Percentiles rank a stretch among this genome's conserved stretches.
phyloP scores from a whole-genome alignment of 1,139 yeast species.

The Hemisphaericaspora xylofermentans region DNA sequence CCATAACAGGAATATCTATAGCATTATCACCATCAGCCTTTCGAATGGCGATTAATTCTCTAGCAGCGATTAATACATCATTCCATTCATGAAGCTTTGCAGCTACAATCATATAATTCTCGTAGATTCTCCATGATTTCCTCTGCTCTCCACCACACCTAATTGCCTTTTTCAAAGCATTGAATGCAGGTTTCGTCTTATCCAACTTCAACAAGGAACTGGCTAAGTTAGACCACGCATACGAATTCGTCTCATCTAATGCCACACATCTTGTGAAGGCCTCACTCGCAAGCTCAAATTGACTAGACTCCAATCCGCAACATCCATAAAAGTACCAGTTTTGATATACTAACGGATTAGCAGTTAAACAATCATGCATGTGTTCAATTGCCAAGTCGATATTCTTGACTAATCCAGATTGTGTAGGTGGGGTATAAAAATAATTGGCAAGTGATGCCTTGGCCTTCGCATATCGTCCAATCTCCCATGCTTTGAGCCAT shows the following conservation, averaged over 20 bases:
- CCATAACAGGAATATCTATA: conserved; percentile 75
- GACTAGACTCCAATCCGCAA: conserved; percentile 72
- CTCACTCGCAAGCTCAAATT: conserved; percentile 80
- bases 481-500: conserved; percentile 88
- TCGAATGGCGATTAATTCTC: conserved; percentile 54
- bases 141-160: conserved; percentile 62
- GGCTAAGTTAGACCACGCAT: conserved; percentile 94
- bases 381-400: conserved; percentile 59
- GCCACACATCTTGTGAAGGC: conserved; percentile 92
- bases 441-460: conserved; percentile 79
- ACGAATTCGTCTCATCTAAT: conserved; percentile 76
- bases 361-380: conserved; percentile 69
- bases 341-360: conserved; percentile 74
- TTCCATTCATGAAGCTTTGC: conserved; percentile 81
- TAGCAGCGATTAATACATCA: conserved; percentile 75
- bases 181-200: conserved; percentile 74
- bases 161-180: conserved; percentile 78
- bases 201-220: conserved; percentile 68
- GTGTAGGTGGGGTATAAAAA: conserved; percentile 64
- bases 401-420: conserved; percentile 53
- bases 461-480: conserved; percentile 81
- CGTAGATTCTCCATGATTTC: conserved; percentile 88
- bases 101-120: conserved; percentile 81
- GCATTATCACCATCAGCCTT: conserved; percentile 59
- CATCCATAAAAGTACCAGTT: conserved; percentile 96